Percentiles rank a stretch among this genome's conserved stretches.
Conservation (phyloP, 768 basidiomycete species). For the Pholiota molesta region DNA sequence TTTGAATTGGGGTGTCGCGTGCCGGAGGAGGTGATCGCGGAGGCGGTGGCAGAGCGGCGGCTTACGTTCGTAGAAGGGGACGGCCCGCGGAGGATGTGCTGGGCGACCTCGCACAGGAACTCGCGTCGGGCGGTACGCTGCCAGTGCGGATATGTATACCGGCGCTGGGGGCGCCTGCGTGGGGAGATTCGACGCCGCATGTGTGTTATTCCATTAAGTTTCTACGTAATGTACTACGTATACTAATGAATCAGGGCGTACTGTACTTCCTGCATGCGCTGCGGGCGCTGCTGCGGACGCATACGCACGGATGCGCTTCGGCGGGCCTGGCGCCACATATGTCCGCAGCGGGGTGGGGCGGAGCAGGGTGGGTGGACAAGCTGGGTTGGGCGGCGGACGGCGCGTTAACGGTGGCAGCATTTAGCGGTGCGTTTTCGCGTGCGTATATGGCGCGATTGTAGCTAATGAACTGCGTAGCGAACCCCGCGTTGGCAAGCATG, state of each 20-base stretch:
- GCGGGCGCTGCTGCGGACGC: constrained; percentile 56
- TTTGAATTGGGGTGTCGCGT: constrained; percentile 77
- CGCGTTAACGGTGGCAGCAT: constrained; percentile 72
- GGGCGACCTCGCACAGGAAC: constrained; percentile 19
- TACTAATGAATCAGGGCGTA: constrained; percentile 52
- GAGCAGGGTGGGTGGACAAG: constrained; percentile 73
- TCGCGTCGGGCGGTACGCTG: constrained; percentile 27
- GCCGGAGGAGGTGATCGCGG: constrained; percentile 51
- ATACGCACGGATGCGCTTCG: constrained; percentile 66
- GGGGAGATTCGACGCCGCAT: constrained; percentile 64
- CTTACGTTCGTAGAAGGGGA: constrained; percentile 22
- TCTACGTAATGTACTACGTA: constrained; percentile 6
- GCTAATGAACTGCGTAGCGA: constrained; percentile 46
- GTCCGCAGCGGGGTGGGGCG: constrained; percentile 61
- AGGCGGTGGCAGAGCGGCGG: constrained; percentile 36
- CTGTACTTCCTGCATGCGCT: constrained; percentile 74
- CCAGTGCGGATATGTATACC: constrained; percentile 66
- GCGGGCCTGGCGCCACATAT: constrained; percentile 68
- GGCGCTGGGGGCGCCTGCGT: constrained; percentile 61
- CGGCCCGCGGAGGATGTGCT: constrained; percentile 16
- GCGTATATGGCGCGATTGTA: background rate
- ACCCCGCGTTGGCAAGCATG: constrained; percentile 70
- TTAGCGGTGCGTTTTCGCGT: constrained; percentile 58
- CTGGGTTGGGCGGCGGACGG: constrained; percentile 82
- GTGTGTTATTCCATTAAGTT: constrained; percentile 35